These are phyloP conservation scores for Hypomontagnella monticulosa DNA, from an alignment of 495 filamentous ascomycete species.

Conservation along the genomic window DNA sequence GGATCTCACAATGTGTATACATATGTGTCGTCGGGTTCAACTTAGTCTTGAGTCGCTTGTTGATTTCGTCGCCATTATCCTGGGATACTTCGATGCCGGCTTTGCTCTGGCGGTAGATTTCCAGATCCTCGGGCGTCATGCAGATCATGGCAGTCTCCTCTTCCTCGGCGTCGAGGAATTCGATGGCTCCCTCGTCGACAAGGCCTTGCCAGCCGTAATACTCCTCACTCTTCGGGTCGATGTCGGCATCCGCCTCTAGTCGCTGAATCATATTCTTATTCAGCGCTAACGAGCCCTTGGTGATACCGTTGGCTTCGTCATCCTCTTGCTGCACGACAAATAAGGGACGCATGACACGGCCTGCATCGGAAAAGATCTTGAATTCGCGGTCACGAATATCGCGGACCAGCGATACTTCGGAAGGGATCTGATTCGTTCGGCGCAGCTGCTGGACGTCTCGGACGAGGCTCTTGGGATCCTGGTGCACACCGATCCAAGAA, in stretches of 20 bases:
- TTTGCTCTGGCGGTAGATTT: slow-evolving; percentile 65
- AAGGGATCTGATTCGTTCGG: slow-evolving; percentile 77
- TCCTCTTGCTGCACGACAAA: slow-evolving; percentile 80
- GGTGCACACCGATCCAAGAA: slow-evolving; percentile 93
- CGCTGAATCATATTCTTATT: slow-evolving; percentile 84
- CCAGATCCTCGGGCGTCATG: slow-evolving; percentile 96
- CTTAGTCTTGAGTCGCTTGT: slow-evolving; percentile 85
- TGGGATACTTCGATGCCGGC: slow-evolving; percentile 62
- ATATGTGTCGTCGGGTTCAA: slow-evolving; percentile 83
- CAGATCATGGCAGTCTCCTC: slow-evolving; percentile 99
- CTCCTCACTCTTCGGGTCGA: slow-evolving; percentile 66
- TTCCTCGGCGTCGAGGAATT: slow-evolving; percentile 97
- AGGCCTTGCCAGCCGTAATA: slow-evolving; percentile 90
- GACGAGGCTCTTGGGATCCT: slow-evolving; percentile 83
- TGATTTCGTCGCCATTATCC: slow-evolving; percentile 53
- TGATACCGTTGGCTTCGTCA: slow-evolving; percentile 71
- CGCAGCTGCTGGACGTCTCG: slow-evolving; percentile 79
- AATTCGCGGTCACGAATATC: slow-evolving; percentile 98
- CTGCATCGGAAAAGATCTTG: slow-evolving; percentile 98
- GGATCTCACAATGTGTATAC: slow-evolving; percentile 98
- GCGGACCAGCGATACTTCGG: slow-evolving; percentile 90
- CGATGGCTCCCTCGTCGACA: slow-evolving; percentile 80
- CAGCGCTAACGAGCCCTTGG: slow-evolving; percentile 79
- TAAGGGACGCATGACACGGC: slow-evolving; percentile 89
- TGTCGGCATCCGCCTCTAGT: slow-evolving; percentile 61